Evolutionary conservation across 169 alveolate species (phyloP).

Genomic region (Babesia bovis): DNA sequence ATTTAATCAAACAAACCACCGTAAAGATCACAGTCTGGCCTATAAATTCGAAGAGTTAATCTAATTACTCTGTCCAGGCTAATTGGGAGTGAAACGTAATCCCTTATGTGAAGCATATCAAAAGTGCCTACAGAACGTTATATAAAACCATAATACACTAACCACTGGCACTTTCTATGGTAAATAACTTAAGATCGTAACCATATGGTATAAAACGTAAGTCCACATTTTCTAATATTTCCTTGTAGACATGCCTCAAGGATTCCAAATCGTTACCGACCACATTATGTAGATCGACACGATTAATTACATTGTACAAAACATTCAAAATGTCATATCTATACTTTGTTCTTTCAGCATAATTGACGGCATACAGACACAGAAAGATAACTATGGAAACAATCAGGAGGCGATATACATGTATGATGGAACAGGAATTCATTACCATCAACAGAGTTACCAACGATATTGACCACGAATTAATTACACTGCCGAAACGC

Average conservation of each 20-base stretch:
- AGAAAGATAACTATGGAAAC: neutral
- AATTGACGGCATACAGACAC: neutral
- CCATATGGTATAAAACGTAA: constrained; percentile 26
- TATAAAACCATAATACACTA: neutral
- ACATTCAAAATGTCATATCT: constrained; percentile 35
- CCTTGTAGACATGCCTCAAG: constrained; percentile 15
- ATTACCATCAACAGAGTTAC: neutral
- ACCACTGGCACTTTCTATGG: constrained; percentile 17
- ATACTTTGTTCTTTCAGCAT: neutral
- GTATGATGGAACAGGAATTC: neutral
- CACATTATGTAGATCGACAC: constrained; percentile 1
- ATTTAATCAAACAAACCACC: neutral
- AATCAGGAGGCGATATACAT: neutral
- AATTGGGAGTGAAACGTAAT: neutral
- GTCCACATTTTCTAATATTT: constrained; percentile 12
- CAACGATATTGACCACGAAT: no score
- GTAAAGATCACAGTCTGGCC: neutral
- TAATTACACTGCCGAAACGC: no score
- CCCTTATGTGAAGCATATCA: constrained; percentile 1
- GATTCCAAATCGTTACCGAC: constrained; percentile 12
- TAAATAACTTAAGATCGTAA: constrained; percentile 15
- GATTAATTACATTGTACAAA: constrained; percentile 2
- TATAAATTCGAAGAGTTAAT: constrained; percentile 3
- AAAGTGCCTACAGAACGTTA: neutral
- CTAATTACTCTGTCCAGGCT: constrained; percentile 12